Conservation (phyloP, 1,139 yeast species). For the Yamadazyma sp. region DNA sequence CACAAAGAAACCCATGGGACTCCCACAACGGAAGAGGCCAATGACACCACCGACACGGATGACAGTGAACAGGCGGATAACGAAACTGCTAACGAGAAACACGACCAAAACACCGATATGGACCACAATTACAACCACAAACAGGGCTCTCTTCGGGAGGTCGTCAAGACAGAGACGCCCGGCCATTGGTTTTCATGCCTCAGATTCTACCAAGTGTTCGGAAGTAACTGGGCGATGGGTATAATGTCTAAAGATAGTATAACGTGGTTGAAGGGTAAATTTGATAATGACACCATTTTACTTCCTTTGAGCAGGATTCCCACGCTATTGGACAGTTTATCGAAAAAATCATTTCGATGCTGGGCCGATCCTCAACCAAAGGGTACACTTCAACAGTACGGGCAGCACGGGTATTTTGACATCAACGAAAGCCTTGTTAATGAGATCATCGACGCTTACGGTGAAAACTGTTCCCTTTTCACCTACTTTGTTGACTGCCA, state of each 20-base stretch:
- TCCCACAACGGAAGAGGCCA: too few species aligned
- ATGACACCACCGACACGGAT: too few species aligned
- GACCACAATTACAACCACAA: too few species aligned
- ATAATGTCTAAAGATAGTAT: conserved; percentile 37
- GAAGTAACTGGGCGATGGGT: conserved; percentile 36
- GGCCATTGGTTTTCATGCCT: not conserved
- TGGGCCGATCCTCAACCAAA: conserved; percentile 36
- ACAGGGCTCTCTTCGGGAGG: too few species aligned
- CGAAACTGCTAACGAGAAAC: too few species aligned
- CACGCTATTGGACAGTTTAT: conserved; percentile 21
- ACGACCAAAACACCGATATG: too few species aligned
- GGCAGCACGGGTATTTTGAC: conserved; percentile 31
- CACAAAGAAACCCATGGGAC: too few species aligned
- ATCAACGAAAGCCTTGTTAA: conserved; percentile 23
- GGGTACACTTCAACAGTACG: conserved; percentile 19
- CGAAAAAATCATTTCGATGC: conserved; percentile 21
- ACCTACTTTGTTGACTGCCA: conserved; percentile 16
- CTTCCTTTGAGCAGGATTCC: conserved; percentile 37
- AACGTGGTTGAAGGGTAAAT: conserved; percentile 28
- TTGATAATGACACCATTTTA: conserved; percentile 26
- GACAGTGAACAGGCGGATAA: too few species aligned
- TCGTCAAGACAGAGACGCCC: too few species aligned
- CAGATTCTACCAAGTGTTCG: conserved; percentile 16
- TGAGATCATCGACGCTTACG: conserved; percentile 27
- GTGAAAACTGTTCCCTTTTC: conserved; percentile 13